Evolutionary conservation across 148 eudicot genomes (phyloP).

Genomic region (Nepenthes mirabilis): DNA sequence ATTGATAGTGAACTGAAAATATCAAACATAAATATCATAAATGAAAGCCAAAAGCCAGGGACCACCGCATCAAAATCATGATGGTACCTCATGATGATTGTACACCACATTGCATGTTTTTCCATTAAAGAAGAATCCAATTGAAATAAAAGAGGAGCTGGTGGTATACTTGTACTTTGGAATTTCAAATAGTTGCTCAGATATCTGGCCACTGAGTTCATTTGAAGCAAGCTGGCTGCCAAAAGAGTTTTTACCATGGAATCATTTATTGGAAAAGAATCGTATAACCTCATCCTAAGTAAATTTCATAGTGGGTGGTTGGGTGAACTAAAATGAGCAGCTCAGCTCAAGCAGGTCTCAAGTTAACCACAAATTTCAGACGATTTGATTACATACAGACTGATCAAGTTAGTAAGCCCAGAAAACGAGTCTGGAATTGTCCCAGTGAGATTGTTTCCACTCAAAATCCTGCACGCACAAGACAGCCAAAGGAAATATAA

Average conservation of each 20-base stretch:
- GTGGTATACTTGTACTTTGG: constrained; percentile 62
- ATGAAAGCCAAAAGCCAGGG: too few species aligned
- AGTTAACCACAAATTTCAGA: too few species aligned
- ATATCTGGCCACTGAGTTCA: constrained; percentile 64
- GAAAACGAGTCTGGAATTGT: constrained; percentile 66
- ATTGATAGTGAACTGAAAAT: too few species aligned
- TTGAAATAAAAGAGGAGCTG: not conserved
- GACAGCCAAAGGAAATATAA: constrained; percentile 1
- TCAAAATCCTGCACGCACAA: constrained; percentile 47
- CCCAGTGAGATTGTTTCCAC: constrained; percentile 68
- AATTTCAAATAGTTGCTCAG: constrained; percentile 46
- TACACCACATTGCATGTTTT: not conserved
- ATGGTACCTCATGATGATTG: too few species aligned
- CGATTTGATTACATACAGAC: constrained; percentile 38
- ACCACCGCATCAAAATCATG: too few species aligned
- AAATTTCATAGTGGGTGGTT: not conserved
- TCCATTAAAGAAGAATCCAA: too few species aligned
- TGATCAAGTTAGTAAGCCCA: constrained; percentile 47
- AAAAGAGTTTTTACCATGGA: constrained; percentile 8
- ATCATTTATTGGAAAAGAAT: not conserved
- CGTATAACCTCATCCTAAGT: not conserved
- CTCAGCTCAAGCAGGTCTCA: not conserved
- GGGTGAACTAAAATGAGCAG: not conserved
- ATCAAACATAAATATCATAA: too few species aligned
- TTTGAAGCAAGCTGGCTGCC: constrained; percentile 80